These are phyloP conservation scores for Vigna hirtella DNA, from an alignment of 306 rosid genomes.

Conservation along the genomic window DNA sequence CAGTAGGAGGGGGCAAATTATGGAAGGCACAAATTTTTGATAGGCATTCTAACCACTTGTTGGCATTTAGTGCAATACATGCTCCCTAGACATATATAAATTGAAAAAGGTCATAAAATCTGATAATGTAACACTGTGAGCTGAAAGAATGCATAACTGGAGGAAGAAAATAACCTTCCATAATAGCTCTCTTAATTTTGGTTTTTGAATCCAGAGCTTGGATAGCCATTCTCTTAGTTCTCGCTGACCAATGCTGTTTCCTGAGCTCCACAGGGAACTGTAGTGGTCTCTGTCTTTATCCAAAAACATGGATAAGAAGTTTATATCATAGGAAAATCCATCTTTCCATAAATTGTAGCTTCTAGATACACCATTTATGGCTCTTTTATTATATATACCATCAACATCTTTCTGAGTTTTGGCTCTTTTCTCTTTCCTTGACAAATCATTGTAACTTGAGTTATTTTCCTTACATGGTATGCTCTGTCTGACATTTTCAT, in stretches of 20 bases:
- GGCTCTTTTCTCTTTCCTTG: conserved; percentile 79
- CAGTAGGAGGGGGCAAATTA: conserved; percentile 73
- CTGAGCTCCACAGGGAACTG: conserved; percentile 82
- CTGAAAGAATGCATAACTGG: conserved; percentile 25
- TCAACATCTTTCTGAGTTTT: conserved; percentile 63
- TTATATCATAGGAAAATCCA: conserved; percentile 84
- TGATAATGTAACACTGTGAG: conserved; percentile 16
- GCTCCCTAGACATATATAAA: conserved; percentile 72
- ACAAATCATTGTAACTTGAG: conserved; percentile 51
- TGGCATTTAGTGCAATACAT: conserved; percentile 81
- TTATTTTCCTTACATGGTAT: conserved; percentile 43
- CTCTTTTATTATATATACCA: conserved; percentile 44
- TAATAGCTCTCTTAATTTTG: conserved; percentile 77
- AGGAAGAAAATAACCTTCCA: conserved; percentile 75
- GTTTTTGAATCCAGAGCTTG: conserved; percentile 85
- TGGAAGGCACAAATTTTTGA: conserved; percentile 75
- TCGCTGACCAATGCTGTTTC: conserved; percentile 92
- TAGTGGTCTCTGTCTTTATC: conserved; percentile 93
- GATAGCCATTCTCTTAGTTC: conserved; percentile 95
- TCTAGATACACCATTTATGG: conserved; percentile 53
- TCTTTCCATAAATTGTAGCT: conserved; percentile 65
- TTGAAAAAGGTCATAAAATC: conserved; percentile 43
- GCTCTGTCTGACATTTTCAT: conserved; percentile 57
- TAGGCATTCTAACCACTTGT: conserved; percentile 74
- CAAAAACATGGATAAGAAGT: conserved; percentile 77